A percentile compares a stretch with the other conserved stretches of the same genome.
phyloP scores from a whole-genome alignment of 192 early-diverging fungal genomes.

The Umbelopsis sp. region DNA sequence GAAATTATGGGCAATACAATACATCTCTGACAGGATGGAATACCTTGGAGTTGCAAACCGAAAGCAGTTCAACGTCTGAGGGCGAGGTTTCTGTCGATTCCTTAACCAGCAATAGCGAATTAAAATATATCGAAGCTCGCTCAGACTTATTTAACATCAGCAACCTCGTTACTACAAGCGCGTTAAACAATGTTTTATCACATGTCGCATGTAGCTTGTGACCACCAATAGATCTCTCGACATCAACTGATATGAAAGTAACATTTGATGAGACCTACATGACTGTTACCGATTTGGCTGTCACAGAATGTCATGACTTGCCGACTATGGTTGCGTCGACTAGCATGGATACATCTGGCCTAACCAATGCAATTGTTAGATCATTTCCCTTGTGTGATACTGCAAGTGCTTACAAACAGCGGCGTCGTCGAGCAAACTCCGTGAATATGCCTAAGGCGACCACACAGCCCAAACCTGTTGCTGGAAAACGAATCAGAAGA shows the following conservation, averaged over 20 bases:
- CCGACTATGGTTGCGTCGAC: background rate
- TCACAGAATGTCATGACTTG: background rate
- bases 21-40: background rate
- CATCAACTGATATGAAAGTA: background rate
- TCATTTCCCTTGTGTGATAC: conserved; percentile 67
- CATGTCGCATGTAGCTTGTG: background rate
- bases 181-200: no score
- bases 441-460: conserved; percentile 8
- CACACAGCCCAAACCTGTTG: conserved; percentile 5
- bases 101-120: background rate
- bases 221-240: background rate
- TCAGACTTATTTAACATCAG: no score
- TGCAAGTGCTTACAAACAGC: conserved; percentile 74
- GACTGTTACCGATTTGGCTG: background rate
- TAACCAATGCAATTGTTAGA: conserved; percentile 45
- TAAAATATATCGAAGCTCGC: background rate
- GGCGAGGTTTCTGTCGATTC: conserved; percentile 1
- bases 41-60: background rate
- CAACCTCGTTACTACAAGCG: no score
- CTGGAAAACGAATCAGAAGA: conserved; percentile 29
- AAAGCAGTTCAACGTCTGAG: conserved; percentile 14
- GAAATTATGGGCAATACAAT: conserved; percentile 59
- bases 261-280: background rate
- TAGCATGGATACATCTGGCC: background rate
- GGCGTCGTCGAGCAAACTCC: conserved; percentile 59